Evolutionary conservation across 2,329 filamentous ascomycete species (phyloP), one percentile per base, ranked within the genome.

Genomic region (Pseudofabraea citricarpa): DNA sequence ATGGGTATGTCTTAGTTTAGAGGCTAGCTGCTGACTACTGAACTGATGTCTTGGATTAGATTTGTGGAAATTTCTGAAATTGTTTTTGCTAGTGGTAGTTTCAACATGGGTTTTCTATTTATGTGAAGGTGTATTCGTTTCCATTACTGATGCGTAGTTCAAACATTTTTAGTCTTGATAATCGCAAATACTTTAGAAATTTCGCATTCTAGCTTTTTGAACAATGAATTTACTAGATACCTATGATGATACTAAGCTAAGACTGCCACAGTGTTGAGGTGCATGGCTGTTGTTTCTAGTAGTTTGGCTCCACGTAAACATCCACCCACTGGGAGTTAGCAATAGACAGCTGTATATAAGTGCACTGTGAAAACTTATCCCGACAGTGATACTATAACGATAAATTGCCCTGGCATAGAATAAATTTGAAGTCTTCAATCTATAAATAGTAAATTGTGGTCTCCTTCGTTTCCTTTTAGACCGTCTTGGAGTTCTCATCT

Each of bases 401-500:
- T 12, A n/a, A 29, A 29, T 29, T 10, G 15, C 5, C 26, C 26
- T 29, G 4, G 15, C 26, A 29, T 3, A n/a, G 26, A 10, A 29
- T 3, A 6, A 29, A 29, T 3, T 29, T n/a, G 26, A 29, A 29
- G 6, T 29, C 3, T 12, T 29, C 10, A 29, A 29, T 6, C 26
- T 10, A 29, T 29, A 6, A n/a, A 29, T 6, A 29, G 10, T 29
- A n/a, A 29, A 29, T 6, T 29, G 26, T 29, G 15, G 26, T 51
- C 36, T 21, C 43, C 32, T 23, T 48, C 18, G 18, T n/a, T 46
- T 23, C 9, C 40, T 36, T 43, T 50, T 27, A 53, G 12, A 56
- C 50, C 8, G 52, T 55, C 24, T 43, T 40, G 22, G 53, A 51
- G 21, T 52, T 54, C 42, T 74, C 73, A 31, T 75, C 69, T 45